Conservation (phyloP, 2,329 filamentous ascomycete species). For the Epichloe uncinata region DNA sequence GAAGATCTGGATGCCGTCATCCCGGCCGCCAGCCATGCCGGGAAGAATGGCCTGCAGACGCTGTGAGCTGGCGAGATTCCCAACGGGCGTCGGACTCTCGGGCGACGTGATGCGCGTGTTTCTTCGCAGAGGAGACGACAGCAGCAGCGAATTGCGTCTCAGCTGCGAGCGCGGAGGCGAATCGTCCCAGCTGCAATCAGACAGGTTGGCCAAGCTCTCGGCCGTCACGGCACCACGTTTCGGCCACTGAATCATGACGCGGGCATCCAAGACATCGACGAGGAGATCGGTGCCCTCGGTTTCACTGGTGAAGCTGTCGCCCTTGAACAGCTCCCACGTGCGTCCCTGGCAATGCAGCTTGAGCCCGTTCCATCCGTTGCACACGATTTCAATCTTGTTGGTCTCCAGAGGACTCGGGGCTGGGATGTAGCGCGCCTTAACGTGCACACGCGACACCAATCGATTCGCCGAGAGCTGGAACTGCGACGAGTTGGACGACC, state of each 20-base stretch:
- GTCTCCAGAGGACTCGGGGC: constrained; percentile 53
- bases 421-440: constrained; percentile 72
- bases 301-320: constrained; percentile 80
- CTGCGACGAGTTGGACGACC: constrained; percentile 90
- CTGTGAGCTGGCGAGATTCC: constrained; percentile 27
- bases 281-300: constrained; percentile 83
- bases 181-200: constrained; percentile 62
- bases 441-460: constrained; percentile 84
- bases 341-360: constrained; percentile 85
- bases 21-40: constrained; percentile 14
- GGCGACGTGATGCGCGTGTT: constrained; percentile 54
- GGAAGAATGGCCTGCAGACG: constrained; percentile 32
- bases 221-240: constrained; percentile 30
- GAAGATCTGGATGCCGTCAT: constrained; percentile 52
- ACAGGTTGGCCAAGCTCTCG: constrained; percentile 36
- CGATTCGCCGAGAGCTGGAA: constrained; percentile 88
- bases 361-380: constrained; percentile 90
- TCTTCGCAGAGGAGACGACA: constrained; percentile 48
- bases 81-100: constrained; percentile 47
- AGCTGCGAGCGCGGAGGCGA: constrained; percentile 30
- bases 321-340: constrained; percentile 75
- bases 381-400: constrained; percentile 76
- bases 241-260: constrained; percentile 84
- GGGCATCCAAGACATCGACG: constrained; percentile 85
- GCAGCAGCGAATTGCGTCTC: constrained; percentile 28